Evolutionary conservation across 1,139 yeast species (phyloP).

Genomic region (Geotrichum restrictum): DNA sequence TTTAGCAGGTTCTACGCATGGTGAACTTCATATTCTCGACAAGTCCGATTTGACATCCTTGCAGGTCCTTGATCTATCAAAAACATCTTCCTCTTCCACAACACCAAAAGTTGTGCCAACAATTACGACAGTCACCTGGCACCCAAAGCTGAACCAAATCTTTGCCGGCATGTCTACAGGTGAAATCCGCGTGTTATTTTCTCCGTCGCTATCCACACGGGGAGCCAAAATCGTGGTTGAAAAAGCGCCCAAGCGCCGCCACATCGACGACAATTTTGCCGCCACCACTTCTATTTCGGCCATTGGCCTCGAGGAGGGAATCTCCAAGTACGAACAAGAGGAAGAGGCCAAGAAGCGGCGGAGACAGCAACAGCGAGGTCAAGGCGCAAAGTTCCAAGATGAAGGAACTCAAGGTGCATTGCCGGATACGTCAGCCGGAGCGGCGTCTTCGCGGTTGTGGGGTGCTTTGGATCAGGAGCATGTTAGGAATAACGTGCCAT

Average conservation of each 20-base stretch:
- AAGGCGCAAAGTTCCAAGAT: neutral
- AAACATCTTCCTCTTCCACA: neutral
- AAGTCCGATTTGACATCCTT: slow-evolving; percentile 38
- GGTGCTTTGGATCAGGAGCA: slow-evolving; percentile 31
- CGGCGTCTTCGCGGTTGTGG: slow-evolving; percentile 23
- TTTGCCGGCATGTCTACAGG: slow-evolving; percentile 39
- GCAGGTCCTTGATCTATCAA: slow-evolving; percentile 26
- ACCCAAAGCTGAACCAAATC: slow-evolving; percentile 37
- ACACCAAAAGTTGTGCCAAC: neutral
- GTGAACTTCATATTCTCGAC: slow-evolving; percentile 38
- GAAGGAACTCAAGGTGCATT: neutral
- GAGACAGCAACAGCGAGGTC: neutral
- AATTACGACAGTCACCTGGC: slow-evolving; percentile 37
- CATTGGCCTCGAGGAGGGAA: slow-evolving; percentile 26
- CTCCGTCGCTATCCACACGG: slow-evolving; percentile 35
- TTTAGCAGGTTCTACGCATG: slow-evolving; percentile 29
- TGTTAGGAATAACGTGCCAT: slow-evolving; percentile 26
- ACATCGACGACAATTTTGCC: slow-evolving; percentile 38
- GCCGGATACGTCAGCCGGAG: neutral
- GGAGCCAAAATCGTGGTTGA: slow-evolving; percentile 40
- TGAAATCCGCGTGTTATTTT: slow-evolving; percentile 35
- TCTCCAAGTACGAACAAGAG: slow-evolving; percentile 18
- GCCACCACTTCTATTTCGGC: slow-evolving; percentile 36
- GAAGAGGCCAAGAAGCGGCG: slow-evolving; percentile 20
- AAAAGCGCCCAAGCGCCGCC: slow-evolving; percentile 38